A percentile compares a stretch with the other conserved stretches of the same genome.
These are phyloP conservation scores for Garcia nutans DNA, from an alignment of 345 rosid species.

Conservation along the genomic window DNA sequence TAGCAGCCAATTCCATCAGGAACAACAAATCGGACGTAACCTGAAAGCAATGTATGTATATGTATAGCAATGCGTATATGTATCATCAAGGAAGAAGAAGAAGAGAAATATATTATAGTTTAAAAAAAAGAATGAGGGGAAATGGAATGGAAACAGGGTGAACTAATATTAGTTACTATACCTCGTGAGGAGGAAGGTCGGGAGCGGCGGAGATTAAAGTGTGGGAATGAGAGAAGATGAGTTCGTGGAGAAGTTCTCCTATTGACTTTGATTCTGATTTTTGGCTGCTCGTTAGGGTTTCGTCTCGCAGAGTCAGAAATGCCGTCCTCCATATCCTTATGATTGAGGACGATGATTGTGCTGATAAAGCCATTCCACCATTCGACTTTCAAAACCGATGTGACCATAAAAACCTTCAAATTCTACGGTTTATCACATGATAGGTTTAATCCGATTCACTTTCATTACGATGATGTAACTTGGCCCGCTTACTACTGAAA, in stretches of 20 bases:
- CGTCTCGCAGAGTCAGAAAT: constrained; percentile 80
- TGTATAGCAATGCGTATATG: not conserved
- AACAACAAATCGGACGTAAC: constrained; percentile 66
- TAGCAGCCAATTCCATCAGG: constrained; percentile 61
- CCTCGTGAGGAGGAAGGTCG: constrained; percentile 75
- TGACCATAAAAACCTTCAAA: not conserved
- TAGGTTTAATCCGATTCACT: not conserved
- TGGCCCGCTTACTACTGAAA: not conserved
- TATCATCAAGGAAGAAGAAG: not conserved
- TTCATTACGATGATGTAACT: too few relatives aligned
- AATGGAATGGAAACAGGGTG: not conserved
- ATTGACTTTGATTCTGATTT: constrained; percentile 28
- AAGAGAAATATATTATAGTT: too few relatives aligned
- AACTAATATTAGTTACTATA: constrained; percentile 3
- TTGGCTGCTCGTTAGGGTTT: constrained; percentile 46
- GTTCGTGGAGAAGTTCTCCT: constrained; percentile 51
- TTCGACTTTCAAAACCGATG: not conserved
- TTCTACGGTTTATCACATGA: not conserved
- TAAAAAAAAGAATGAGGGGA: not conserved
- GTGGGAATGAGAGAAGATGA: constrained; percentile 61
- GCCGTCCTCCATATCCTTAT: constrained; percentile 72
- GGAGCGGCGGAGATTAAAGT: constrained; percentile 61
- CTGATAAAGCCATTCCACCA: constrained; percentile 37
- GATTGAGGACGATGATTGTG: constrained; percentile 37
- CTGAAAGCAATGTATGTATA: constrained; percentile 21